These are phyloP conservation scores for Sporothrix brasiliensis DNA, from an alignment of 2,329 filamentous ascomycete species.

Conservation along the genomic window DNA sequence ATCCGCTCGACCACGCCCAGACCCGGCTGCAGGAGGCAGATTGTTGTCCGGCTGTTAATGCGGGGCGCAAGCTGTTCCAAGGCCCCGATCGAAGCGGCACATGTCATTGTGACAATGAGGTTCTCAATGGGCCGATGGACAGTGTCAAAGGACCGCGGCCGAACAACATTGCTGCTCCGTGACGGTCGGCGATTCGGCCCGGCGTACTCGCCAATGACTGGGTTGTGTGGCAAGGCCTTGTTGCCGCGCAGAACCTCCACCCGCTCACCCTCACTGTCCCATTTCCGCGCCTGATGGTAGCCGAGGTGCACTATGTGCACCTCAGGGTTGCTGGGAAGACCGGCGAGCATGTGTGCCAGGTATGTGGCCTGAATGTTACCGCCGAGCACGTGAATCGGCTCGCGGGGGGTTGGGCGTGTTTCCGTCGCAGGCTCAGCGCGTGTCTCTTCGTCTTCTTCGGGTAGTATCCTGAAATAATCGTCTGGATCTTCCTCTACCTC, in stretches of 20 bases:
- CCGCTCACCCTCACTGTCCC: conserved; percentile 35
- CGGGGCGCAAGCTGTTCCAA: conserved; percentile 40
- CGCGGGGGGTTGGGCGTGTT: conserved; percentile 25
- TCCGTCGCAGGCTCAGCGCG: not conserved
- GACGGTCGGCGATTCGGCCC: not conserved
- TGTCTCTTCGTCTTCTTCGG: not conserved
- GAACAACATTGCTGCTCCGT: too few species aligned
- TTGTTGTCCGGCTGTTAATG: conserved; percentile 43
- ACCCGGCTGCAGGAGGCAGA: conserved; percentile 49
- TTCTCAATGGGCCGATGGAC: conserved; percentile 37
- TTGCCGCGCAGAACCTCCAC: conserved; percentile 34
- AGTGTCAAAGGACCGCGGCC: not conserved
- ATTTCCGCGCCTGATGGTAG: conserved; percentile 37
- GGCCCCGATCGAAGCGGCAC: conserved; percentile 37
- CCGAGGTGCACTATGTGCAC: conserved; percentile 41
- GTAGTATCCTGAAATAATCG: not conserved
- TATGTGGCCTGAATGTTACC: conserved; percentile 39
- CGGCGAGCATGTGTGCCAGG: conserved; percentile 41
- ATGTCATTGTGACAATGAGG: conserved; percentile 43
- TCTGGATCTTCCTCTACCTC: not conserved
- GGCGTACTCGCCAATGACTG: conserved; percentile 38
- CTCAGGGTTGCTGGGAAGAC: conserved; percentile 39
- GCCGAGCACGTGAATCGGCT: conserved; percentile 42
- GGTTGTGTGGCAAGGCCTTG: conserved; percentile 7
- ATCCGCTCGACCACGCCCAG: conserved; percentile 82